These are phyloP conservation scores for Neocatenulostroma microsporum DNA, from an alignment of 2,329 filamentous ascomycete species.

Conservation along the genomic window DNA sequence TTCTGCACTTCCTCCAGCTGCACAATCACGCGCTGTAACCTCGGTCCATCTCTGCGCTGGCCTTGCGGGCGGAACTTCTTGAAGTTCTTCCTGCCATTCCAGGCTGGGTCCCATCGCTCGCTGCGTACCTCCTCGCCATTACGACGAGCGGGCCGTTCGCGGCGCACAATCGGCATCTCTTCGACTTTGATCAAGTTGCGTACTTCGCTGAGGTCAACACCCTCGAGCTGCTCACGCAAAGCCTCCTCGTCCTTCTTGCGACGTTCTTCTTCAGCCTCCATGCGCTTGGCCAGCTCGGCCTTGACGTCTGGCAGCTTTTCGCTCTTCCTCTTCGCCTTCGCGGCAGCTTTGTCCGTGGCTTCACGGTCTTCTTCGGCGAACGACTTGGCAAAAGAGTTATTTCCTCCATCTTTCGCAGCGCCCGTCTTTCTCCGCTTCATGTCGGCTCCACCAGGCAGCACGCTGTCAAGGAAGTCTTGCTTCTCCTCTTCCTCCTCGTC, in stretches of 20 bases:
- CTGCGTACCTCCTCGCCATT: slow-evolving; percentile 34
- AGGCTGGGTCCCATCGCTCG: slow-evolving; percentile 73
- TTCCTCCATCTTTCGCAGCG: slow-evolving; percentile 39
- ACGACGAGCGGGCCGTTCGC: slow-evolving; percentile 18
- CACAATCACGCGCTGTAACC: slow-evolving; percentile 56
- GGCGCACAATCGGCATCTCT: slow-evolving; percentile 57
- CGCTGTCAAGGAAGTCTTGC: slow-evolving; percentile 52
- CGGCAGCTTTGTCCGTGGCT: slow-evolving; percentile 12
- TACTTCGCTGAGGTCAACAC: slow-evolving; percentile 63
- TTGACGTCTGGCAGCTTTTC: slow-evolving; percentile 56
- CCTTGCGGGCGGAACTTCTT: slow-evolving; percentile 69
- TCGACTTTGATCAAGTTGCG: slow-evolving; percentile 69
- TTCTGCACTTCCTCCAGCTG: slow-evolving; percentile 61
- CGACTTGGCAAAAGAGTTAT: slow-evolving; percentile 17
- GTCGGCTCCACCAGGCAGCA: slow-evolving; percentile 68
- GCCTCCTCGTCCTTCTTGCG: slow-evolving; percentile 58
- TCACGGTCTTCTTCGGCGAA: slow-evolving; percentile 9
- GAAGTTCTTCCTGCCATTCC: slow-evolving; percentile 95
- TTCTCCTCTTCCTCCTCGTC: slow-evolving; percentile 16
- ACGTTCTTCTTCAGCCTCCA: slow-evolving; percentile 44
- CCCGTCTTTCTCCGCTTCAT: slow-evolving; percentile 71
- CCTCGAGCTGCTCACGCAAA: slow-evolving; percentile 50
- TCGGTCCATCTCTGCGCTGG: slow-evolving; percentile 33
- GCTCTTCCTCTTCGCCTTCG: slow-evolving; percentile 16
- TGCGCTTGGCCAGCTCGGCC: slow-evolving; percentile 51